Base-by-base conservation (phyloP, 768 basidiomycete genomes). In the Mycena leptocephala region DNA sequence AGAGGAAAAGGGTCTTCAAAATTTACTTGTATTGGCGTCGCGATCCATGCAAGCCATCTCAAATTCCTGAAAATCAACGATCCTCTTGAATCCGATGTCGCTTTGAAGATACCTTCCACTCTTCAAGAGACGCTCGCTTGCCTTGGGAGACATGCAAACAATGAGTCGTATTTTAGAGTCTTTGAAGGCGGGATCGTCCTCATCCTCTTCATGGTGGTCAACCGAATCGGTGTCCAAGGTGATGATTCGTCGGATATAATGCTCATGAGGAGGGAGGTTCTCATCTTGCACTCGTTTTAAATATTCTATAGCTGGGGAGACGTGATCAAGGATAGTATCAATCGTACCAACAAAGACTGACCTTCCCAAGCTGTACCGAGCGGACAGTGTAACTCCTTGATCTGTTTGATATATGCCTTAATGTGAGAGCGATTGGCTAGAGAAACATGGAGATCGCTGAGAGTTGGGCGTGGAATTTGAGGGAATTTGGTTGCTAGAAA, bases 101-200 rank as follows among this genome's bases (percentile, higher is more conserved):
- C n/a, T n/a, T n/a, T n/a, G n/a, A n/a, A n/a, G n/a, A n/a, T n/a
- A n/a, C n/a, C n/a, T n/a, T n/a, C n/a, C n/a, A n/a, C n/a, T n/a
- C n/a, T n/a, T n/a, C n/a, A n/a, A n/a, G n/a, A n/a, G 41, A 13
- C 41, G 41, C 14, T 20, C 14, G 20, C 81, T 83, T 22, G 65
- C 73, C 30, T 80, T 69, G 18, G 51, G 61, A 8, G 69, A 76
- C 81, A 82, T 83, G 71, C 83, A 83, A n/a, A 83, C 58, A n/a
- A 80, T 68, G 16, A 82, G 76, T 8, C 78, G 79, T 2, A 83
- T 32, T 3, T 39, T 14, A 26, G 59, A 35, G 22, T 30, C 61
- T 13, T 58, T 62, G 3, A 24, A n/a, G 16, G 22, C 26, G 4
- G 48, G 7, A 13, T 63, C 58, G 11, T 61, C 72, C 20, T 78